These are phyloP conservation scores for Botryococcus braunii DNA, from an alignment of 163 green algal genomes.

Conservation along the genomic window DNA sequence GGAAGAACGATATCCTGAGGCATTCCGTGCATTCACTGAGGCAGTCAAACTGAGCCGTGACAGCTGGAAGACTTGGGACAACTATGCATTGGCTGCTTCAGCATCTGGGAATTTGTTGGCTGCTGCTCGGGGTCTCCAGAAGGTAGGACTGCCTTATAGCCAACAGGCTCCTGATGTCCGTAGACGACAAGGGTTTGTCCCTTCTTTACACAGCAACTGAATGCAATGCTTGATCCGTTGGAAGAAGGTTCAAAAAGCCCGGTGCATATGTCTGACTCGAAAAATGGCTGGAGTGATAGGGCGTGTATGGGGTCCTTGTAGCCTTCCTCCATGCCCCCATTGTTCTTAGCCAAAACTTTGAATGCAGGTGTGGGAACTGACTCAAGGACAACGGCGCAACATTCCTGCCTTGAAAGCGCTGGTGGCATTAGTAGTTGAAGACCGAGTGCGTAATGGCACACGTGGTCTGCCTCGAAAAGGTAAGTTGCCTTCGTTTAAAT, in stretches of 20 bases:
- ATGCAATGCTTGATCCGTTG: not conserved
- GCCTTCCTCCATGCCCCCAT: not conserved
- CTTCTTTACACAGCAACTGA: not conserved
- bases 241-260: not conserved
- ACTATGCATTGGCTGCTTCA: slow-evolving; percentile 62
- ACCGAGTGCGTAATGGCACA: no score
- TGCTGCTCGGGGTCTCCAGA: slow-evolving; percentile 35
- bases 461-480: no score
- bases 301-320: no score
- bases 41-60: slow-evolving; percentile 63
- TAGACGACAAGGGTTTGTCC: not conserved
- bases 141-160: slow-evolving; percentile 18
- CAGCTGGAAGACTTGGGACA: slow-evolving; percentile 88
- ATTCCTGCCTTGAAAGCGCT: slow-evolving; percentile 30
- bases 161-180: not conserved
- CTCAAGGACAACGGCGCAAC: slow-evolving; percentile 33
- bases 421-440: slow-evolving; percentile 6
- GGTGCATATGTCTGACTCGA: not conserved
- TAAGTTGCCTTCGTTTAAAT: no score
- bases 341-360: not conserved
- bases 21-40: slow-evolving; percentile 46
- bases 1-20: slow-evolving; percentile 25
- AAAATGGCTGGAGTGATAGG: not conserved
- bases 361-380: slow-evolving; percentile 47
- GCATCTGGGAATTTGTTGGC: slow-evolving; percentile 27